Conservation (phyloP, 2,329 filamentous ascomycete genomes). For the Cercospora citrullina region DNA sequence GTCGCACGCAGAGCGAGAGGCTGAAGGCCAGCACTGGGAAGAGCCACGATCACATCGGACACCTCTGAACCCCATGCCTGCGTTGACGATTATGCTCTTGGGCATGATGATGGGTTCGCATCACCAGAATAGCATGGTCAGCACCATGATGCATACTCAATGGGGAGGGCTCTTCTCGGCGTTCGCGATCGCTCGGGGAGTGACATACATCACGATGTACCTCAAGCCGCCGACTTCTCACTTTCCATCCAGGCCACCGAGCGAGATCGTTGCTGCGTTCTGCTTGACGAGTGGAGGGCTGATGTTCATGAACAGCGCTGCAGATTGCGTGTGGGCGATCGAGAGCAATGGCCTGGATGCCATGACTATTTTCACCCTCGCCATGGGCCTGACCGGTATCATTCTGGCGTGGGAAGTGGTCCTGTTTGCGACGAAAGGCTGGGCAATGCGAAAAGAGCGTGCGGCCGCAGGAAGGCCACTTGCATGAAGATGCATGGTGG, state of each 20-base stretch:
- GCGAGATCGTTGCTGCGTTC: conserved; percentile 83
- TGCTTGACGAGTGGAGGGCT: conserved; percentile 84
- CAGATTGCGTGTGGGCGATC: conserved; percentile 75
- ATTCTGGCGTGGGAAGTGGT: conserved; percentile 83
- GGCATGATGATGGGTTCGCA: conserved; percentile 96
- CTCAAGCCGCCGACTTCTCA: conserved; percentile 77
- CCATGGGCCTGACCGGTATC: conserved; percentile 77
- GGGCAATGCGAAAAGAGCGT: conserved; percentile 58
- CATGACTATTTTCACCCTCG: conserved; percentile 91
- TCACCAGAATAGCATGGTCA: conserved; percentile 78
- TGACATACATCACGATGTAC: conserved; percentile 79
- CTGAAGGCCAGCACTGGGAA: conserved; percentile 50
- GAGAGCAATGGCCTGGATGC: conserved; percentile 75
- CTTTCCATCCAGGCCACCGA: conserved; percentile 80
- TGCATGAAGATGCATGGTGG: conserved; percentile 8
- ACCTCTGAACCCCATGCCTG: conserved; percentile 85
- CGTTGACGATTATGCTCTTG: conserved; percentile 79
- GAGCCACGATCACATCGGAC: conserved; percentile 68
- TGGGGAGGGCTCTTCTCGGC: conserved; percentile 86
- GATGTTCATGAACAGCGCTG: conserved; percentile 87
- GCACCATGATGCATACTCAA: conserved; percentile 88
- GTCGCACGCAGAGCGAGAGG: neutral
- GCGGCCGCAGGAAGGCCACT: conserved; percentile 19
- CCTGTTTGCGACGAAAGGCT: conserved; percentile 81
- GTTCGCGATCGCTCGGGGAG: conserved; percentile 72